Base-by-base conservation (phyloP, 2,329 filamentous ascomycete genomes). In the Cladosporium colombiae region DNA sequence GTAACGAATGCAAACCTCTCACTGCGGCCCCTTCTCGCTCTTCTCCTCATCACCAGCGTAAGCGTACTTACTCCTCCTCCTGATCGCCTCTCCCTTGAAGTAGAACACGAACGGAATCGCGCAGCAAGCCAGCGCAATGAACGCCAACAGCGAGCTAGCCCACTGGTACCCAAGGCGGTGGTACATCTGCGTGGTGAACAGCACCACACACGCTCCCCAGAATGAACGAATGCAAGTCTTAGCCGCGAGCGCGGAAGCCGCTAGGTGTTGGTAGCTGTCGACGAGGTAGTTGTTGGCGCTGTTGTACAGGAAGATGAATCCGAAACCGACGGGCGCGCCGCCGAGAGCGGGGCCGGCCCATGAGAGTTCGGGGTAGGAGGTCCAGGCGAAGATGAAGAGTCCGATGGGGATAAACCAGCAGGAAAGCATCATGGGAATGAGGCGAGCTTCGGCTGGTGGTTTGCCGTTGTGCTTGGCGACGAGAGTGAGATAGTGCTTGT, bases 61-160 rank as follows among this genome's bases (percentile, higher is more conserved):
- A 37, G 68, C 68, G 55, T 68, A 74, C 57, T 66, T 70, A 33
- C 71, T 73, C 69, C 59, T 53, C 27, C 66, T 66, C 35, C 69
- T 61, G 13, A 76, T 73, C 66, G 59, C 71, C 50, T 64, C 66
- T 11, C 74, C 74, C 65, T 73, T 74, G 21, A 69, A 66, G 61
- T 71, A 76, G 62, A 75, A 75, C 2, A 76, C 52, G 6, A 76
- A 67, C 14, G 74, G 74, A 11, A 69, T 68, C 5, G 74, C 73
- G 25, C 72, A 65, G 14, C 75, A 66, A 0, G 86, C 89, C 6
- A 96, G 80, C 18, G 85, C 86, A 70, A 96, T 83, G 71, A 93
- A 93, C 11, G 75, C 79, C 25, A 81, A 72, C 31, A 81, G 69
- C 11, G 74, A 76, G 0, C 76, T 77, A 2, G 78, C 78, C 78